Evolutionary conservation across 768 basidiomycete genomes (phyloP).

Genomic region (Mycena metata): DNA sequence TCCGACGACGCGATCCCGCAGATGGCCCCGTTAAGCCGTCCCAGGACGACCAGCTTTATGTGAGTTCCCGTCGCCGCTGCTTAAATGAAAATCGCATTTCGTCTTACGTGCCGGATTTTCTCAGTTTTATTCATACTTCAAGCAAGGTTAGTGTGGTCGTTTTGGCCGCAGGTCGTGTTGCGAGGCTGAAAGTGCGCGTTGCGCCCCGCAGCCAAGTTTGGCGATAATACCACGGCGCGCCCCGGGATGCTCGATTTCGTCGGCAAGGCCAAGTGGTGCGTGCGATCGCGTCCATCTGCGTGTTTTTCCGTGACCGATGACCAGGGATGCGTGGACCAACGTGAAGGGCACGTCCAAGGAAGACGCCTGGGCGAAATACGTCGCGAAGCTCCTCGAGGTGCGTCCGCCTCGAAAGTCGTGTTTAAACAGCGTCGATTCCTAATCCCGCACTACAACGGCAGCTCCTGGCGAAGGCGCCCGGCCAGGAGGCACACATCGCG

Average conservation of each 20-base stretch:
- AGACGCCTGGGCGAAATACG: conserved; percentile 80
- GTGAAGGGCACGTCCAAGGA: conserved; percentile 82
- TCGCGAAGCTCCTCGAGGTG: conserved; percentile 80
- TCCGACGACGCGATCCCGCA: conserved; percentile 18
- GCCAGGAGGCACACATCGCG: conserved; percentile 57
- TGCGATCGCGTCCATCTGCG: conserved; percentile 16
- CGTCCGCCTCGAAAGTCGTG: conserved; percentile 42
- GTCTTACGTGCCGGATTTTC: conserved; percentile 29
- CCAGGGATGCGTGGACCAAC: conserved; percentile 88
- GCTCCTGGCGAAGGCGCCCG: conserved; percentile 68
- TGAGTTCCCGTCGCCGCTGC: conserved; percentile 54
- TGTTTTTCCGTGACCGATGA: background rate
- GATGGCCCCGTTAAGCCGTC: conserved; percentile 84
- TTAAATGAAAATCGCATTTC: conserved; percentile 29
- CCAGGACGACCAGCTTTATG: conserved; percentile 82
- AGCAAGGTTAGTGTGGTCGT: conserved; percentile 84
- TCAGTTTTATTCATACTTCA: conserved; percentile 95
- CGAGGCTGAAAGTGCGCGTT: conserved; percentile 16
- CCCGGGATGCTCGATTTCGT: conserved; percentile 88
- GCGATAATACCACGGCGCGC: conserved; percentile 73
- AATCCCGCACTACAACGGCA: conserved; percentile 42
- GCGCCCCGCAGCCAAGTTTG: conserved; percentile 69
- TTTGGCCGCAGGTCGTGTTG: conserved; percentile 27
- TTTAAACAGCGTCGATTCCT: background rate
- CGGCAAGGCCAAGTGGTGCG: conserved; percentile 92